Base-by-base conservation (phyloP, 768 basidiomycete genomes). In the Lentinula boryana region DNA sequence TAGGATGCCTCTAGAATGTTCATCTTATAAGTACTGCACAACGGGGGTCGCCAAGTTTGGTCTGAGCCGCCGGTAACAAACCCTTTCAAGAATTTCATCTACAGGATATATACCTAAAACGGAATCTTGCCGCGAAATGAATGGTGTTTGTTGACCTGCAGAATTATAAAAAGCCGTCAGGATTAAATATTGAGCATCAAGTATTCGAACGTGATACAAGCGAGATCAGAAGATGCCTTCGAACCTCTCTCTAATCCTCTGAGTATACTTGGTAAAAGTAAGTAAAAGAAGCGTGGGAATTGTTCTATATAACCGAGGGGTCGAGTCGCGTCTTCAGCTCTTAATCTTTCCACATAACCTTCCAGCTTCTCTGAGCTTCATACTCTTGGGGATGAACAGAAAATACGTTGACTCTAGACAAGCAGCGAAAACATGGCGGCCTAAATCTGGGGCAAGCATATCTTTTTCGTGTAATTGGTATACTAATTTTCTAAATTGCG, bases 401-500 rank as follows among this genome's bases (percentile, higher is more conserved):
- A 57, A 46, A 51, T 83, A 83, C 66, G 71, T 81, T 50, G 74
- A 81, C 74, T 65, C 68, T 15, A 72, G 67, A 60, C 75, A 71
- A 58, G 74, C 75, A 23, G 77, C 78, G 31, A 71, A 74, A 38
- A 80, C 82, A 2, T 86, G 85, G 65, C 75, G 84, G 48, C 84
- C 84, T 13, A 72, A 73, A 60, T 72, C 78, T 51, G 81, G 82
- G 63, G 84, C 85, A 70, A 64, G 77, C 43, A 36, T 18, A 40
- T 40, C 58, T 50, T 16, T 2, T 31, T 43, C n/a, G 35, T 5
- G 23, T 27, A 27, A 52, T 16, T 5, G 12, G 21, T 18, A 9
- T 35, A 32, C 56, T 27, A 56, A 38, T 50, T n/a, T n/a, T 12
- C 33, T 36, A 41, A 61, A 15, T 18, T 31, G 27, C 27, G 0